Evolutionary conservation across 2,329 filamentous ascomycete species (phyloP), one percentile per base, ranked within the genome.

Genomic region (Talaromyces sp.): DNA sequence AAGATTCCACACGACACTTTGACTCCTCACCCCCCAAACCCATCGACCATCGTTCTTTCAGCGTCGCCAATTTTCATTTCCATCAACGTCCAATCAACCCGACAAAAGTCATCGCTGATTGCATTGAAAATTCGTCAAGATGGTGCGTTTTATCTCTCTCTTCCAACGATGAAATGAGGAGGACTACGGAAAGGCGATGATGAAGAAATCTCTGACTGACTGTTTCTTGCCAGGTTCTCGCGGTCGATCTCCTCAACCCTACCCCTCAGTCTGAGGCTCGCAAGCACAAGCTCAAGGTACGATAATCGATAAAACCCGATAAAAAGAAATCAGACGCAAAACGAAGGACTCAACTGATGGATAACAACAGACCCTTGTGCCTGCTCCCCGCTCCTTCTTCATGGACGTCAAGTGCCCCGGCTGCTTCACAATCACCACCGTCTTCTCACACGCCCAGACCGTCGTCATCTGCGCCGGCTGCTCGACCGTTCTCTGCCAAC

Each of bases 321-420:
- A 6, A 6, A 19, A 45, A 57, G 56, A 5, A 22, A n/a, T 10
- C 22, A 31, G 27, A 31, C 27, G 27, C 27, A 57, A 37, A 58
- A 19, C 2, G 8, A 62, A 62, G 16, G 56, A 45, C 39, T 3
- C 6, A 59, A 43, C 35, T 59, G 39, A 59, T 14, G 22, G 39
- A 31, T 57, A 11, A 16, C 3, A 60, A 69, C 74, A 96, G 93
- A 93, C 88, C 74, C 91, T 99, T 77, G 95, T 99, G 81, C 95
- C 95, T 78, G 90, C 88, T 73, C 95, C 95, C 78, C 92, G 95
- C 82, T 98, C 94, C 74, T 99, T 98, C 91, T 99, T 99, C 92
- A 99, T 99, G 95, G 95, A 99, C 82, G 95, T 99, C 87, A 99
- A 99, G 91, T 99, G 95, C 91, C 95, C 95, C 82, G 95, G 95